Base-by-base conservation (phyloP, 371 early-diverging fungal genomes). In the Lichtheimia hyalospora region DNA sequence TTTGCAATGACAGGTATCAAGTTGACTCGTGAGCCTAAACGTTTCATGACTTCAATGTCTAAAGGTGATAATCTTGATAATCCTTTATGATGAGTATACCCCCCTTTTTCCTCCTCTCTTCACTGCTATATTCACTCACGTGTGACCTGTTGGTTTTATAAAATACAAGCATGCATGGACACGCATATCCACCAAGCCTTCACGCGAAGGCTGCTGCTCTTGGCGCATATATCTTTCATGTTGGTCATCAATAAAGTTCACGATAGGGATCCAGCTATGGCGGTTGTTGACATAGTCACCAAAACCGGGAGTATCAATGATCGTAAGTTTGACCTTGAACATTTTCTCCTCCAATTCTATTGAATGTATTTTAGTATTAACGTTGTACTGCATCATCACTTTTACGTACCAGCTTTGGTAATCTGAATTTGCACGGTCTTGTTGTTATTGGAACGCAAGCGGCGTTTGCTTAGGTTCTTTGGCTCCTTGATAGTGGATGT, bases 121-220 rank as follows among this genome's bases (percentile, higher is more conserved):
- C 18, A 2, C 7, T 7, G 7, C 27, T 27, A 0, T 34, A 34
- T 5, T 3, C 7, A 34, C 43, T 58, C 77, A 91, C 92, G 85
- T 88, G 68, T 92, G 92, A 3, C 93, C 93, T 25, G 88, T 90
- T 21, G 95, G 93, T 24, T 92, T 84, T 68, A 96, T 92, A 70
- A 96, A 95, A 83, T 96, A 96, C 25, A 99, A 68, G 67, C 95
- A 94, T 3, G 92, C 95, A 67, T 99, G 90, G n/a, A 92, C 87
- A 52, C 92, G 71, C 63, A 84, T 65, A 68, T 94, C 92, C 57
- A 84, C 81, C 54, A 79, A 71, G 23, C 82, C 75, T 49, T 75
- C 60, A 28, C 89, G 73, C n/a, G 74, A 66, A 4, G 83, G 75
- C 46, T 82, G 80, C 44, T 77, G 73, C 66, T 91, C 89, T 56